These are phyloP conservation scores for Aspergillus novoparasiticus DNA, from an alignment of 2,329 filamentous ascomycete species.

Conservation along the genomic window DNA sequence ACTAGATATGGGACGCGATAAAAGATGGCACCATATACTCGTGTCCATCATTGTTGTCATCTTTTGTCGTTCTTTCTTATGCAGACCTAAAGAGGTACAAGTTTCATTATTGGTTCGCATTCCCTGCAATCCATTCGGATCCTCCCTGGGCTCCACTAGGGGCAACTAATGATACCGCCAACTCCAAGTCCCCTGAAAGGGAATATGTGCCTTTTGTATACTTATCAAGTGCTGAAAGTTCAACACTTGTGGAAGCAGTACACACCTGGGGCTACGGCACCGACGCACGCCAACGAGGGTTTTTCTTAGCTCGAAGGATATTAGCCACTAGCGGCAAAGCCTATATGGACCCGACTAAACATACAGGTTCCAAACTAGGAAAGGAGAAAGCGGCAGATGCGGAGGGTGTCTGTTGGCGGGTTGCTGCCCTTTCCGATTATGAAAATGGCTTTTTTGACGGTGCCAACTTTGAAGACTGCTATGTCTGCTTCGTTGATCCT, in stretches of 20 bases:
- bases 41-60: constrained; percentile 85
- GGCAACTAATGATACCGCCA: constrained; percentile 18
- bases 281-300: constrained; percentile 84
- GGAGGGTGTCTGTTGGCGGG: constrained; percentile 60
- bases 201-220: constrained; percentile 27
- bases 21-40: constrained; percentile 96
- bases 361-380: neutral
- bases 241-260: constrained; percentile 76
- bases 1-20: constrained; percentile 93
- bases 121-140: constrained; percentile 88
- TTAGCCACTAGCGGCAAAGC: constrained; percentile 28
- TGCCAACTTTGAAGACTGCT: constrained; percentile 71
- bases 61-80: constrained; percentile 86
- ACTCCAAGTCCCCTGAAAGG: constrained; percentile 22
- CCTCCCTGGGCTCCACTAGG: constrained; percentile 72
- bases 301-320: constrained; percentile 88
- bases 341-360: neutral
- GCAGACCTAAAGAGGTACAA: constrained; percentile 97
- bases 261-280: constrained; percentile 85
- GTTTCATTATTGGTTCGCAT: constrained; percentile 98
- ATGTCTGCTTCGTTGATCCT: constrained; percentile 85
- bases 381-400: neutral
- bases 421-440: constrained; percentile 74
- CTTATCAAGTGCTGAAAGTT: constrained; percentile 71
- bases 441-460: constrained; percentile 86